These are phyloP conservation scores for Aspergillus aculeatinus DNA, from an alignment of 2,329 filamentous ascomycete species.

Conservation along the genomic window DNA sequence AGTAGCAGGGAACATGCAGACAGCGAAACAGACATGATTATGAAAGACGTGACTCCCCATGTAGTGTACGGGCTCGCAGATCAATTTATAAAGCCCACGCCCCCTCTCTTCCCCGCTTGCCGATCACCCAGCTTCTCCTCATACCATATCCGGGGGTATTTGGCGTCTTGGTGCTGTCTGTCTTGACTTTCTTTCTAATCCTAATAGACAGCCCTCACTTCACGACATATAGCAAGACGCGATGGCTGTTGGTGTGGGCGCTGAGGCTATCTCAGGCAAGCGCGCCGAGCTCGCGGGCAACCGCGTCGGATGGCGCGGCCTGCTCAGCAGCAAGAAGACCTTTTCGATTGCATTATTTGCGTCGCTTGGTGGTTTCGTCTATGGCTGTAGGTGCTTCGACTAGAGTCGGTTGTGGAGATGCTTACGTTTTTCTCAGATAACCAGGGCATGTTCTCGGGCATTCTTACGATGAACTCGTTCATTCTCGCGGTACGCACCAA, in stretches of 20 bases:
- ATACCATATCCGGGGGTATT: neutral
- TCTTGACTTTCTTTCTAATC: neutral
- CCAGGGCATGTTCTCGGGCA: constrained; percentile 73
- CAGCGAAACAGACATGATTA: neutral
- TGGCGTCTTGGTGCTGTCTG: neutral
- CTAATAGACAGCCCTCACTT: too few species aligned
- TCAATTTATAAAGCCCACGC: neutral
- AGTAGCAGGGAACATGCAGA: neutral
- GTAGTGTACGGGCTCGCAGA: neutral
- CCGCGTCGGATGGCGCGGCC: constrained; percentile 45
- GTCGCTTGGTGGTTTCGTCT: constrained; percentile 54
- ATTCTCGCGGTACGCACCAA: constrained; percentile 45
- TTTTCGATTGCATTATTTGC: constrained; percentile 57
- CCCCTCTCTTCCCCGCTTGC: neutral
- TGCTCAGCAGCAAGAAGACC: constrained; percentile 55
- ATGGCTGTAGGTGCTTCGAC: constrained; percentile 52
- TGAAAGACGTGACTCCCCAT: neutral
- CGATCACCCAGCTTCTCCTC: neutral
- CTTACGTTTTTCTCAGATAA: constrained; percentile 50
- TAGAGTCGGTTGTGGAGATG: too few species aligned
- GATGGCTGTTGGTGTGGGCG: constrained; percentile 9
- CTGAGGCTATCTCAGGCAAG: constrained; percentile 31
- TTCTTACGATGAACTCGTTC: constrained; percentile 55
- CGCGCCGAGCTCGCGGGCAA: constrained; percentile 37
- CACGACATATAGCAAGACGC: constrained; percentile 3